phyloP scores from a whole-genome alignment of 148 eudicot genomes.

The Euryodendron excelsum region DNA sequence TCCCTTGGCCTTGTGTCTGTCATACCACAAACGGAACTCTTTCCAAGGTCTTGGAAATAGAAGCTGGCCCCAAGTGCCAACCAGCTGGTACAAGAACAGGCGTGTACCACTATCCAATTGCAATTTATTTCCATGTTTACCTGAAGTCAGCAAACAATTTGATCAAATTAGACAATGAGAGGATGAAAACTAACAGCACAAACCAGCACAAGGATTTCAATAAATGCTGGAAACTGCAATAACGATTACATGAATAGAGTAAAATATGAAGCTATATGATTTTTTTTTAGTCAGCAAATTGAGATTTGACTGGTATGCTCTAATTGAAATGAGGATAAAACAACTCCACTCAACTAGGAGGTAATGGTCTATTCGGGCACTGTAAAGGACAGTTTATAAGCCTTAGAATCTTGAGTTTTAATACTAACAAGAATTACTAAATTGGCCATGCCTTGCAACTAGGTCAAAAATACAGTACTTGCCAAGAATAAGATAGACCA shows the following conservation, averaged over 20 bases:
- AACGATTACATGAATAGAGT: neutral
- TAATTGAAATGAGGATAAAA: neutral
- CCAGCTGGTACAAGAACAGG: slow-evolving; percentile 88
- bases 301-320: neutral
- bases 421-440: neutral
- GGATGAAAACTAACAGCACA: neutral
- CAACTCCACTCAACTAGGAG: neutral
- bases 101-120: slow-evolving; percentile 58
- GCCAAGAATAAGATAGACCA: neutral
- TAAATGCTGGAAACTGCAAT: neutral
- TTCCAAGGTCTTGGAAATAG: slow-evolving; percentile 97
- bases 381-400: neutral
- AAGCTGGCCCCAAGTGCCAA: slow-evolving; percentile 99
- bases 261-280: neutral
- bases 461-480: neutral
- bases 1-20: slow-evolving; percentile 75
- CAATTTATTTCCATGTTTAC: slow-evolving; percentile 93
- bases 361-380: neutral
- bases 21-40: slow-evolving; percentile 95
- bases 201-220: neutral
- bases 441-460: neutral
- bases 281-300: neutral
- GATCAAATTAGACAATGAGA: slow-evolving; percentile 7
- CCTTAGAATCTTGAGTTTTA: neutral
- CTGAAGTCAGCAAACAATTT: slow-evolving; percentile 35